phyloP scores from a whole-genome alignment of 106 monocot species.

The Phalaenopsis aphrodite region DNA sequence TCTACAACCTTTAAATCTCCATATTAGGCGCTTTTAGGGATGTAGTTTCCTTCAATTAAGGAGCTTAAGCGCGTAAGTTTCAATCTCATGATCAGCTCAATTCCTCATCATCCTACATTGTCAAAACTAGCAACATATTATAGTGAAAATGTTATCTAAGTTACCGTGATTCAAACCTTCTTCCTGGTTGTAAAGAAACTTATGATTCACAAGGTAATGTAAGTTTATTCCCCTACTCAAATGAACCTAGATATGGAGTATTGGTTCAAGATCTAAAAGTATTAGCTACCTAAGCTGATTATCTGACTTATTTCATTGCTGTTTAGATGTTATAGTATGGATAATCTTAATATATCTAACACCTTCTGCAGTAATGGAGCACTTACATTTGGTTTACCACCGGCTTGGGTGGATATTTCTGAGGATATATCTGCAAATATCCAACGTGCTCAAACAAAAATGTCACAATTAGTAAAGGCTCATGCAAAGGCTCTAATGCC shows the following conservation, averaged over 20 bases:
- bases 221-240: not conserved
- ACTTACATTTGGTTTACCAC: constrained; percentile 75
- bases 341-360: not conserved
- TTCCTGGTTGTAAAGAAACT: not conserved
- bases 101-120: not conserved
- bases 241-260: not conserved
- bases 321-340: not conserved
- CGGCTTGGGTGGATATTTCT: constrained; percentile 94
- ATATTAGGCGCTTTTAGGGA: not conserved
- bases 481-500: constrained; percentile 94
- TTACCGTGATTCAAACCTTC: not conserved
- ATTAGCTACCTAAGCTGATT: not conserved
- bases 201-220: not conserved
- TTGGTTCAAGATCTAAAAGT: not conserved
- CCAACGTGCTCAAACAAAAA: constrained; percentile 79
- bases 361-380: constrained; percentile 45
- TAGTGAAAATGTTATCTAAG: not conserved
- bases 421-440: constrained; percentile 83
- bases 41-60: not conserved
- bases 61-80: not conserved
- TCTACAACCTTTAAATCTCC: not conserved
- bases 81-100: not conserved
- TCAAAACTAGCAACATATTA: not conserved
- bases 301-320: not conserved
- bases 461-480: constrained; percentile 74